Conservation (phyloP, 2,329 filamentous ascomycete species). For the Metarhizium album region DNA sequence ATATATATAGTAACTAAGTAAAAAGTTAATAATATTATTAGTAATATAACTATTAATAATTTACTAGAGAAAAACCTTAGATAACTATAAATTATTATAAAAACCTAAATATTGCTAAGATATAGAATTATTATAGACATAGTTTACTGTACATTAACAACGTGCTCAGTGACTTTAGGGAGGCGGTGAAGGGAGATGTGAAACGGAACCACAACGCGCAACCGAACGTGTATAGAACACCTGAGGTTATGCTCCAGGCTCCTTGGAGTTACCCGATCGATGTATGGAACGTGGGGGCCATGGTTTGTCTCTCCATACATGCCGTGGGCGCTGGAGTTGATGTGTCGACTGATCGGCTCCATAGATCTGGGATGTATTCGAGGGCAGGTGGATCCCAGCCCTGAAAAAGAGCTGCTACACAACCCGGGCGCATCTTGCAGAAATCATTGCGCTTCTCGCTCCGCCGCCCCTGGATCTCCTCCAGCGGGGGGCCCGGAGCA, state of each 20-base stretch:
- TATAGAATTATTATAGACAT: too few relatives aligned
- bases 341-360: not conserved
- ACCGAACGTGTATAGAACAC: constrained; percentile 14
- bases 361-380: constrained; percentile 15
- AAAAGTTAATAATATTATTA: too few relatives aligned
- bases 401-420: constrained; percentile 8
- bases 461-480: constrained; percentile 10
- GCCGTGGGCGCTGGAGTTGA: not conserved
- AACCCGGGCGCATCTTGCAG: constrained; percentile 14
- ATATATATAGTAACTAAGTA: too few relatives aligned
- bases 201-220: constrained; percentile 10
- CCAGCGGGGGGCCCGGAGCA: not conserved
- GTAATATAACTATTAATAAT: too few relatives aligned
- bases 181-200: not conserved
- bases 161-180: not conserved
- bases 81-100: too few relatives aligned
- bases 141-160: too few relatives aligned
- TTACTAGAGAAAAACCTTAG: too few relatives aligned
- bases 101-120: too few relatives aligned
- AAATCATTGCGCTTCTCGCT: constrained; percentile 14
- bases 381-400: constrained; percentile 8
- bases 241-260: constrained; percentile 14
- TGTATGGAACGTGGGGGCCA: constrained; percentile 14
- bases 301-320: constrained; percentile 6
- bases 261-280: constrained; percentile 16